These are phyloP conservation scores for Talaromyces amestolkiae DNA, from an alignment of 2,329 filamentous ascomycete species.

Conservation along the genomic window DNA sequence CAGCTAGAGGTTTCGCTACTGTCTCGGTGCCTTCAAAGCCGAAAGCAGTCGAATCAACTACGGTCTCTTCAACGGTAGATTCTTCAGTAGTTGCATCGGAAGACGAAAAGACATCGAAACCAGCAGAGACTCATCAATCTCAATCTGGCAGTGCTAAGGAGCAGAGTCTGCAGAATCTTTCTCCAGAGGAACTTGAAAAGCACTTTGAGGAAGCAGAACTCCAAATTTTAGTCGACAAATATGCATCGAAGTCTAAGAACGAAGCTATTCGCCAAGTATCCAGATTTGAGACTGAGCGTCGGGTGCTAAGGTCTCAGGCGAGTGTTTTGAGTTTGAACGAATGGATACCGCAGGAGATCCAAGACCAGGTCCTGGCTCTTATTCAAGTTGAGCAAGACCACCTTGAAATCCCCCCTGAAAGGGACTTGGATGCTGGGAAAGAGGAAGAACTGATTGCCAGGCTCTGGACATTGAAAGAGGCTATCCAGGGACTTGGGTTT, in stretches of 20 bases:
- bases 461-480: slow-evolving; percentile 80
- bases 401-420: slow-evolving; percentile 32
- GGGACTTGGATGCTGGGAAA: slow-evolving; percentile 30
- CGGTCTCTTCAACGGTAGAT: slow-evolving; percentile 29
- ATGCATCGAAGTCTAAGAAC: slow-evolving; percentile 72
- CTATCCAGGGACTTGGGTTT: slow-evolving; percentile 68
- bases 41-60: slow-evolving; percentile 50
- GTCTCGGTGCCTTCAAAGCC: slow-evolving; percentile 84
- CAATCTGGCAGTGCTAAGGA: slow-evolving; percentile 23
- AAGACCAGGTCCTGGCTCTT: slow-evolving; percentile 74
- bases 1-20: slow-evolving; percentile 88
- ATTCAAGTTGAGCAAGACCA: slow-evolving; percentile 41
- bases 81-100: slow-evolving; percentile 30
- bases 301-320: slow-evolving; percentile 75
- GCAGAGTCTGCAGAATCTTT: slow-evolving; percentile 55
- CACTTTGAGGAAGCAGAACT: slow-evolving; percentile 89
- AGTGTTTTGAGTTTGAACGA: slow-evolving; percentile 68
- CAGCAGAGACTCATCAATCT: slow-evolving; percentile 20
- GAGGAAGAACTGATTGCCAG: slow-evolving; percentile 78
- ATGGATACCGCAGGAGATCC: slow-evolving; percentile 77
- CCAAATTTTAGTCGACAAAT: slow-evolving; percentile 80
- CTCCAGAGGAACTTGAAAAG: slow-evolving; percentile 83
- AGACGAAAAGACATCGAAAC: slow-evolving; percentile 25
- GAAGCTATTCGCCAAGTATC: slow-evolving; percentile 74
- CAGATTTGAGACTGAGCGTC: slow-evolving; percentile 79